Conservation (phyloP, 495 filamentous ascomycete genomes). For the Aspergillus steynii region DNA sequence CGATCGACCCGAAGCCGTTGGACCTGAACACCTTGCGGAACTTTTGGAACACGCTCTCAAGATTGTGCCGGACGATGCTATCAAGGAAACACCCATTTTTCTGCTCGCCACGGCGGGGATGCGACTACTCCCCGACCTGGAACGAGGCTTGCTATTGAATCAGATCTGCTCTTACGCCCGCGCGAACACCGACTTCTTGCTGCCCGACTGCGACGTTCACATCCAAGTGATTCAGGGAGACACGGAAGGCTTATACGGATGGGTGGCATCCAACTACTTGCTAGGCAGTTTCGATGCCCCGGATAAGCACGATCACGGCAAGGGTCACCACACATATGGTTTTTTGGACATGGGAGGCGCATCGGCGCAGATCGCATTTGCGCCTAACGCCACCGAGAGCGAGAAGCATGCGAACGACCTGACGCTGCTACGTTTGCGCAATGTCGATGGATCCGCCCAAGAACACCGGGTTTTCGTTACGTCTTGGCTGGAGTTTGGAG, state of each 20-base stretch:
- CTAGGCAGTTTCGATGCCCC: constrained; percentile 91
- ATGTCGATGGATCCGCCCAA: constrained; percentile 67
- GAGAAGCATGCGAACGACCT: constrained; percentile 89
- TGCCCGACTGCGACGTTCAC: constrained; percentile 88
- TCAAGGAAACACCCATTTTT: constrained; percentile 86
- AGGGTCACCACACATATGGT: constrained; percentile 93
- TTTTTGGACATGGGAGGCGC: constrained; percentile 99
- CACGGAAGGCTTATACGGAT: constrained; percentile 97
- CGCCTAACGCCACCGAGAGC: constrained; percentile 88
- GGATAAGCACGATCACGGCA: constrained; percentile 70
- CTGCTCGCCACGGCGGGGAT: constrained; percentile 96
- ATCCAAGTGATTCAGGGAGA: constrained; percentile 97
- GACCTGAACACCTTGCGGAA: constrained; percentile 73
- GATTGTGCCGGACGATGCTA: constrained; percentile 75
- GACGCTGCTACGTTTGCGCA: constrained; percentile 80
- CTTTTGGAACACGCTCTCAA: constrained; percentile 82
- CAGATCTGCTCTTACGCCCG: constrained; percentile 85
- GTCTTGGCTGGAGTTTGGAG: constrained; percentile 95
- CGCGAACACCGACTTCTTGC: constrained; percentile 73
- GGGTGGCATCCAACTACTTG: constrained; percentile 97
- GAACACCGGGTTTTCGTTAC: constrained; percentile 93
- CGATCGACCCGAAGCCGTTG: constrained; percentile 71
- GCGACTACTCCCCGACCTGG: constrained; percentile 74
- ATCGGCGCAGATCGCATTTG: constrained; percentile 96
- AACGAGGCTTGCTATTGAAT: constrained; percentile 69